Conservation (phyloP, 2,329 filamentous ascomycete species). For the Pezicula carpinea region DNA sequence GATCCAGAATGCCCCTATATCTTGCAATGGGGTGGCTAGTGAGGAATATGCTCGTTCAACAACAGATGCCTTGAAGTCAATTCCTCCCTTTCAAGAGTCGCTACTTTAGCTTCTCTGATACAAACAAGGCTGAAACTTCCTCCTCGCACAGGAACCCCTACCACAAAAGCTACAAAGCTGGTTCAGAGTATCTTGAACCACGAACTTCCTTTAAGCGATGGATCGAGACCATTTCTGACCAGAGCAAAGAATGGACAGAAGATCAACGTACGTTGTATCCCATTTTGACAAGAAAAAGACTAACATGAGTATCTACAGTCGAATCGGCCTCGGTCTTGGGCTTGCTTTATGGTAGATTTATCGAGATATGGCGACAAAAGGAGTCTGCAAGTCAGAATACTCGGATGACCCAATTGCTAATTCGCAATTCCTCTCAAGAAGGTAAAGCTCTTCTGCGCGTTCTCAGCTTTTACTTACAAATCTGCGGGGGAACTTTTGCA, state of each 20-base stretch:
- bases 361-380: slow-evolving; percentile 21
- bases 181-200: slow-evolving; percentile 19
- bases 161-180: slow-evolving; percentile 12
- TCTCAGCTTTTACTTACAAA: no score
- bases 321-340: slow-evolving; percentile 19
- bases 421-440: slow-evolving; percentile 20
- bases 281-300: neutral
- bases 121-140: no score
- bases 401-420: slow-evolving; percentile 14
- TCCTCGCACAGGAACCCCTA: slow-evolving; percentile 13
- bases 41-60: neutral
- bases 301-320: neutral
- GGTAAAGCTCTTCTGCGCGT: neutral
- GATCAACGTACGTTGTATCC: slow-evolving; percentile 9
- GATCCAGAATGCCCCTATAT: neutral
- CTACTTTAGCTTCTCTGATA: no score
- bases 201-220: slow-evolving; percentile 17
- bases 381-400: slow-evolving; percentile 12
- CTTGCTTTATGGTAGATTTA: slow-evolving; percentile 20
- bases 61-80: neutral
- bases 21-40: neutral
- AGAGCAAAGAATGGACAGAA: slow-evolving; percentile 18
- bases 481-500: no score
- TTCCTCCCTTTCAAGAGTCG: neutral
- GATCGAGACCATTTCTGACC: slow-evolving; percentile 17